Conservation (phyloP, 2,329 filamentous ascomycete genomes). For the Colletotrichum viniferum region DNA sequence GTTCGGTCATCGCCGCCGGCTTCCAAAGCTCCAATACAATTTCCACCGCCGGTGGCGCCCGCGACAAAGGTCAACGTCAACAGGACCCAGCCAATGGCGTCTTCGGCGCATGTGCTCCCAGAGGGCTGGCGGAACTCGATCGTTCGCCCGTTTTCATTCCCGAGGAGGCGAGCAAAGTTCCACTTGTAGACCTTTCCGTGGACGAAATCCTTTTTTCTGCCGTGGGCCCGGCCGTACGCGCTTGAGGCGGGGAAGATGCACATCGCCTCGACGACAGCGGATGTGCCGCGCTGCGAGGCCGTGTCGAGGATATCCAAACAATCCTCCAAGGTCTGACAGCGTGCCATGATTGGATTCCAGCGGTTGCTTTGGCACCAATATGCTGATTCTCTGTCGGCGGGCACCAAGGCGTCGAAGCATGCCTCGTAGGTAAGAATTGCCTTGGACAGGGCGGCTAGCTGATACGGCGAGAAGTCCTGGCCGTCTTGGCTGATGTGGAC, state of each 20-base stretch:
- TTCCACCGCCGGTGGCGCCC: conserved; percentile 26
- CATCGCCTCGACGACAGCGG: conserved; percentile 32
- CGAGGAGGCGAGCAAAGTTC: conserved; percentile 37
- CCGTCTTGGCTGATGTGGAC: conserved; percentile 35
- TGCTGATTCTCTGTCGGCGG: conserved; percentile 24
- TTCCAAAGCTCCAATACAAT: neutral
- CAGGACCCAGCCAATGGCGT: conserved; percentile 35
- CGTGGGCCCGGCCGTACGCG: conserved; percentile 33
- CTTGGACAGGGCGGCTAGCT: conserved; percentile 34
- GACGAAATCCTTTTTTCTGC: conserved; percentile 36
- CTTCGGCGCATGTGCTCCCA: conserved; percentile 32
- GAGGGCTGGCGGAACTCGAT: conserved; percentile 43
- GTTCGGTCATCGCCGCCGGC: neutral
- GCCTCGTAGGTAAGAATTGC: conserved; percentile 36
- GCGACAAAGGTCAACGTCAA: conserved; percentile 38
- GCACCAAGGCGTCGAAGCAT: conserved; percentile 35
- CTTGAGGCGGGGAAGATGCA: conserved; percentile 34
- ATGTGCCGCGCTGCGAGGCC: conserved; percentile 4
- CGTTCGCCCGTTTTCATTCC: conserved; percentile 23
- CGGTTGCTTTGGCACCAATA: conserved; percentile 43
- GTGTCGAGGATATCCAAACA: conserved; percentile 30
- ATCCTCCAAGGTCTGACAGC: conserved; percentile 15
- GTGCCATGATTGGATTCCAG: conserved; percentile 27
- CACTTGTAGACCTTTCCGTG: conserved; percentile 45
- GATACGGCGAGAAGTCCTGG: conserved; percentile 19